Evolutionary conservation across 768 basidiomycete species (phyloP).

Genomic region (Coprinopsis cinerea): DNA sequence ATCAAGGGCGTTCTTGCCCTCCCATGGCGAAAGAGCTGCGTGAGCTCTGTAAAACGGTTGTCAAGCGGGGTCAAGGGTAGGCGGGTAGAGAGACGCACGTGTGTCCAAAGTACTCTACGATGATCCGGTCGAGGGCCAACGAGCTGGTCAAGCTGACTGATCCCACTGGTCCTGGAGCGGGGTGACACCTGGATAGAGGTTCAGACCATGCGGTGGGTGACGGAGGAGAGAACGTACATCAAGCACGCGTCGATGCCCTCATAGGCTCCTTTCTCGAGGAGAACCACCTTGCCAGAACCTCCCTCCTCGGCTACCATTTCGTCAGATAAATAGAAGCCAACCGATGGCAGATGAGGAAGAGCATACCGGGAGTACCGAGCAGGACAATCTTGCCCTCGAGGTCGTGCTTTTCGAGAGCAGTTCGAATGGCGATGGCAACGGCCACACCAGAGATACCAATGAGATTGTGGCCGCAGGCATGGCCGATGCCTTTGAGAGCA

Average conservation of each 20-base stretch:
- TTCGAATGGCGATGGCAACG: constrained; percentile 62
- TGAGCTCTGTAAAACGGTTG: constrained; percentile 49
- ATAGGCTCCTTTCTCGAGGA: constrained; percentile 71
- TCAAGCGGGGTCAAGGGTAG: too few relatives aligned
- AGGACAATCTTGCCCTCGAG: constrained; percentile 66
- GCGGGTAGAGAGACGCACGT: constrained; percentile 50
- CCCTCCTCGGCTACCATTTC: constrained; percentile 63
- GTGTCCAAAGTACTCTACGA: constrained; percentile 66
- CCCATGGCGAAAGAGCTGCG: constrained; percentile 78
- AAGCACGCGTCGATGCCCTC: constrained; percentile 72
- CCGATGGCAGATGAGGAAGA: neutral
- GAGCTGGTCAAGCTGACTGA: constrained; percentile 61
- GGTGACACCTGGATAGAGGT: constrained; percentile 85
- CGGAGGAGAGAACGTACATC: constrained; percentile 40
- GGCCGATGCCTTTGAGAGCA: constrained; percentile 54
- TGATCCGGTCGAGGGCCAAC: constrained; percentile 55
- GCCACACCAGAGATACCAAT: constrained; percentile 73
- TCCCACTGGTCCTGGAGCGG: constrained; percentile 68
- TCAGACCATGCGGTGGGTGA: too few relatives aligned
- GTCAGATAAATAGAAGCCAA: neutral
- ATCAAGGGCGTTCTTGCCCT: constrained; percentile 77
- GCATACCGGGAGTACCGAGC: constrained; percentile 70
- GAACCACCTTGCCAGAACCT: constrained; percentile 61
- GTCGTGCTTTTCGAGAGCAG: constrained; percentile 52
- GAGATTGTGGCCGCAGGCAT: constrained; percentile 80